These are phyloP conservation scores for Sugiyamaella smithiae DNA, from an alignment of 805 yeast genomes.

Conservation along the genomic window DNA sequence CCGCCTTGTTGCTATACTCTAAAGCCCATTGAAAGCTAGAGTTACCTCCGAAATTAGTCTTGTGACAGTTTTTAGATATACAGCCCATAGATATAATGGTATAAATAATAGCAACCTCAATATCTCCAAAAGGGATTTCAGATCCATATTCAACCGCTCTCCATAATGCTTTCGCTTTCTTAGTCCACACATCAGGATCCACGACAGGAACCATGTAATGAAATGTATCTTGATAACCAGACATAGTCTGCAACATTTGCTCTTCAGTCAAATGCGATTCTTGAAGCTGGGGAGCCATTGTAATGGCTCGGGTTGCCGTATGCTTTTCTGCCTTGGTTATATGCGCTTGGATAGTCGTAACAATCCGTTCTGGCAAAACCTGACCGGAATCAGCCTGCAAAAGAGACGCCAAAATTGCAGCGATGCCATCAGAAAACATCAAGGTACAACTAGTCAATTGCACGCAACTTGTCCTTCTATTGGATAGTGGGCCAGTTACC, in stretches of 20 bases:
- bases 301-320: background rate
- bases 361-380: background rate
- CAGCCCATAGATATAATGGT: constrained; percentile 17
- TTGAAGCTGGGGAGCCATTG: background rate
- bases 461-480: background rate
- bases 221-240: constrained; percentile 11
- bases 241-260: constrained; percentile 21
- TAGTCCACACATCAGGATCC: constrained; percentile 19
- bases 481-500: background rate
- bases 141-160: constrained; percentile 17
- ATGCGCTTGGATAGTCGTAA: background rate
- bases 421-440: background rate
- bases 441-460: background rate
- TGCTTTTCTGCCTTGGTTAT: background rate
- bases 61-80: constrained; percentile 9
- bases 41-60: constrained; percentile 15
- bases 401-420: background rate
- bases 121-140: background rate
- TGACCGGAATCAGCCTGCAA: background rate
- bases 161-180: constrained; percentile 20
- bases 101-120: constrained; percentile 17
- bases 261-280: constrained; percentile 21
- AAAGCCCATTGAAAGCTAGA: constrained; percentile 16
- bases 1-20: constrained; percentile 19
- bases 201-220: constrained; percentile 14